Percentiles rank a stretch among this genome's conserved stretches.
These are phyloP conservation scores for Colletotrichum liaoningense DNA, from an alignment of 2,329 filamentous ascomycete genomes.

Conservation along the genomic window DNA sequence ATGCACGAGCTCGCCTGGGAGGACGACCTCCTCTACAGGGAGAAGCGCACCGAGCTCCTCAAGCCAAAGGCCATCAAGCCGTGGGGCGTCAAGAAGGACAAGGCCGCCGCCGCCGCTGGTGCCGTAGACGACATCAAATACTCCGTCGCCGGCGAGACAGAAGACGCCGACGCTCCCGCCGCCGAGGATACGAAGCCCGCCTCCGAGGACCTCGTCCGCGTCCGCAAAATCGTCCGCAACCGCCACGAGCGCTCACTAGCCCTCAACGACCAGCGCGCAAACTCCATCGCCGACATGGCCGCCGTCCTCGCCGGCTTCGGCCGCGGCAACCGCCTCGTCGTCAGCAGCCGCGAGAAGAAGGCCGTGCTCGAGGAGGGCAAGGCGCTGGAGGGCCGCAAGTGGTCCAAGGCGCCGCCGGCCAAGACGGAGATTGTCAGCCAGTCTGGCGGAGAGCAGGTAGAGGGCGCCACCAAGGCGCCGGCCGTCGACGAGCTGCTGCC, in stretches of 20 bases:
- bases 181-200: neutral
- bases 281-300: slow-evolving; percentile 73
- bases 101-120: too few species aligned
- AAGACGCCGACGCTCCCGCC: neutral
- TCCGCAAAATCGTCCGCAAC: slow-evolving; percentile 45
- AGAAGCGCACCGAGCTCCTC: slow-evolving; percentile 39
- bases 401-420: slow-evolving; percentile 23
- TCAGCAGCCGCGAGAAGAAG: slow-evolving; percentile 27
- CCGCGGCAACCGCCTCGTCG: slow-evolving; percentile 61
- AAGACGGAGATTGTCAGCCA: neutral
- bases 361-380: slow-evolving; percentile 25
- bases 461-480: slow-evolving; percentile 5
- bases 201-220: slow-evolving; percentile 37
- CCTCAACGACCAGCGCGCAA: slow-evolving; percentile 71
- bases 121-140: too few species aligned
- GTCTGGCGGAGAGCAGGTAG: slow-evolving; percentile 18
- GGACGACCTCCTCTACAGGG: slow-evolving; percentile 51
- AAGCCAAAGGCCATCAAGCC: neutral
- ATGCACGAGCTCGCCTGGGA: slow-evolving; percentile 74
- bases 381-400: slow-evolving; percentile 15
- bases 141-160: too few species aligned
- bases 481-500: slow-evolving; percentile 45
- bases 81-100: too few species aligned
- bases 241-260: slow-evolving; percentile 59
- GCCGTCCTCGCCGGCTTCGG: slow-evolving; percentile 65